Evolutionary conservation across 2,329 filamentous ascomycete species (phyloP).

Genomic region (Pezicula radicicola): DNA sequence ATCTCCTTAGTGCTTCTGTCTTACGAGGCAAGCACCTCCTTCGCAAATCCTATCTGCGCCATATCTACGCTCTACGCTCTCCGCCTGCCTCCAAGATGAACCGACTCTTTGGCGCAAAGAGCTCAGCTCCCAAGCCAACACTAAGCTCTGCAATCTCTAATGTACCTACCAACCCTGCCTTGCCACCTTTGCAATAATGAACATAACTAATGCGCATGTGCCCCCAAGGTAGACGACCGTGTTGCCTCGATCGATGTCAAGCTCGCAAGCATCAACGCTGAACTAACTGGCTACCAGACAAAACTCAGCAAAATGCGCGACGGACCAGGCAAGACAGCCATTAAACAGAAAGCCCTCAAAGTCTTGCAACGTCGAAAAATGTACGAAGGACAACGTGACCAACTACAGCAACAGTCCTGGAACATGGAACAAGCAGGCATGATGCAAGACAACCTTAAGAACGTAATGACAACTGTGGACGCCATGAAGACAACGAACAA

Average conservation of each 20-base stretch:
- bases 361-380: constrained; percentile 90
- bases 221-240: constrained; percentile 66
- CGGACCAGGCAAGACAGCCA: constrained; percentile 85
- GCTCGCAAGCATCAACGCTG: constrained; percentile 85
- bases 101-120: constrained; percentile 88
- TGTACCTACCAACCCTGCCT: constrained; percentile 43
- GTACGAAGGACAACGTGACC: constrained; percentile 91
- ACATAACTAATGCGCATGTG: constrained; percentile 4
- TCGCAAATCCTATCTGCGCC: neutral
- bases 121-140: constrained; percentile 83
- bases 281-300: constrained; percentile 82
- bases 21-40: neutral
- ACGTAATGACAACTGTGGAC: constrained; percentile 97
- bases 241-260: constrained; percentile 91
- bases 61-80: neutral
- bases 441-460: constrained; percentile 98
- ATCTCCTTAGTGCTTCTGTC: too few species aligned
- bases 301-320: constrained; percentile 92
- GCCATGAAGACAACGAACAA: constrained; percentile 97
- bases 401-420: constrained; percentile 92
- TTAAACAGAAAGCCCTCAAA: constrained; percentile 93
- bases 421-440: constrained; percentile 98
- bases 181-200: constrained; percentile 12
- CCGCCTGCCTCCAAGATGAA: constrained; percentile 64
- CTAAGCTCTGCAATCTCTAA: constrained; percentile 80